Conservation (phyloP, 2,329 filamentous ascomycete species). For the Curvularia lunata region DNA sequence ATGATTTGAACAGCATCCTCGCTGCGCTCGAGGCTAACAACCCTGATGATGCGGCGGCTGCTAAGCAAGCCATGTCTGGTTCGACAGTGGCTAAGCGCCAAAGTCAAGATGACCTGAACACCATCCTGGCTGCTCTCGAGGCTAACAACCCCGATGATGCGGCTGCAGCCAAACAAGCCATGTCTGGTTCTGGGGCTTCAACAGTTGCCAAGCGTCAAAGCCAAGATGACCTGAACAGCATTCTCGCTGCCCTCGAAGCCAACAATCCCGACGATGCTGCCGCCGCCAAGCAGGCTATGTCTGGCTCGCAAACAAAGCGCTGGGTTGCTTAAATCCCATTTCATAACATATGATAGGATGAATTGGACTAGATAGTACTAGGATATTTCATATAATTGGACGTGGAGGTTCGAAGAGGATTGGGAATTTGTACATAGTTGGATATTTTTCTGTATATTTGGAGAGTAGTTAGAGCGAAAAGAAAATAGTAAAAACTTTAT, state of each 20-base stretch:
- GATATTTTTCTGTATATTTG: no score
- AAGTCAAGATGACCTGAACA: conserved; percentile 7
- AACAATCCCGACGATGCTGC: conserved; percentile 29
- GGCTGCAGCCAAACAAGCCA: conserved; percentile 13
- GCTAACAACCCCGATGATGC: conserved; percentile 33
- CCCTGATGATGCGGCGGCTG: conserved; percentile 31
- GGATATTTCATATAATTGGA: no score
- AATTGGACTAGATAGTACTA: no score
- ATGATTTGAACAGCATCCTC: conserved; percentile 29
- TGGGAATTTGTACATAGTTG: neutral
- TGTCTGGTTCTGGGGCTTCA: no score
- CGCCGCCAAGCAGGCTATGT: conserved; percentile 20
- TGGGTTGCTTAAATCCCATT: conserved; percentile 5
- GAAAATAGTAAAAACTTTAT: neutral
- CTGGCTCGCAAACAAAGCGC: neutral
- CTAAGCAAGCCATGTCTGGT: conserved; percentile 1
- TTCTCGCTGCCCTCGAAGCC: conserved; percentile 25
- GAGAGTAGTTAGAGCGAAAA: neutral
- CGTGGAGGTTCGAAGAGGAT: no score
- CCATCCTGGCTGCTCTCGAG: conserved; percentile 29
- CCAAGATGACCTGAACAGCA: conserved; percentile 23
- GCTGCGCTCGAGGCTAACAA: conserved; percentile 28
- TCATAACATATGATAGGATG: no score
- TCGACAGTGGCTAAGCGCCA: no score
- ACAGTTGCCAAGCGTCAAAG: neutral